A percentile compares a stretch with the other conserved stretches of the same genome.
Conservation (phyloP, 2,329 filamentous ascomycete species). For the Calonectria pauciramosa region DNA sequence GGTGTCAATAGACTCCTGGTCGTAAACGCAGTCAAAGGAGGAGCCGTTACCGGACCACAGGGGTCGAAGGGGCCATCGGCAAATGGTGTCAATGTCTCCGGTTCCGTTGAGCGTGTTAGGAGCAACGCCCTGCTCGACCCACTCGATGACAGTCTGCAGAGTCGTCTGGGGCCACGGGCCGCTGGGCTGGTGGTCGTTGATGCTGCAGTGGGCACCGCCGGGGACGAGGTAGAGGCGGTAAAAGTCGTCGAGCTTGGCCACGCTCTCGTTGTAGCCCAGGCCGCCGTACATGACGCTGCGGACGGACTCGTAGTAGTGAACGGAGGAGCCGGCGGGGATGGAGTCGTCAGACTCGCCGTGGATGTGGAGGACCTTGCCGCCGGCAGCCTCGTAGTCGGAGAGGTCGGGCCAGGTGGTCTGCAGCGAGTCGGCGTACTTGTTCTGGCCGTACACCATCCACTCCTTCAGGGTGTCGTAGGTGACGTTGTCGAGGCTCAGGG, state of each 20-base stretch:
- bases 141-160: conserved; percentile 62
- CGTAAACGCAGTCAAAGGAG: conserved; percentile 15
- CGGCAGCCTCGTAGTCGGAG: conserved; percentile 60
- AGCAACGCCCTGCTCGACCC: conserved; percentile 64
- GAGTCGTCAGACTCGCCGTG: conserved; percentile 68
- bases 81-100: conserved; percentile 55
- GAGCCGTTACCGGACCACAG: conserved; percentile 45
- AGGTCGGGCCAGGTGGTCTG: conserved; percentile 69
- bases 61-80: conserved; percentile 58
- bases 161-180: conserved; percentile 60
- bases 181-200: conserved; percentile 55
- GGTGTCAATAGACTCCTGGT: conserved; percentile 20
- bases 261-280: conserved; percentile 53
- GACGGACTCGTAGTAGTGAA: conserved; percentile 68
- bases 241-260: conserved; percentile 61
- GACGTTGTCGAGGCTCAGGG: conserved; percentile 58
- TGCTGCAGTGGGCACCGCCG: conserved; percentile 64
- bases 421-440: conserved; percentile 63
- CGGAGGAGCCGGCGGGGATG: conserved; percentile 65
- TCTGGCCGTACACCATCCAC: conserved; percentile 65
- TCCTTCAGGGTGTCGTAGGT: conserved; percentile 66
- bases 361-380: conserved; percentile 69
- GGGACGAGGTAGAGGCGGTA: conserved; percentile 58
- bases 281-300: conserved; percentile 62
- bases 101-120: conserved; percentile 59